Percentiles rank a stretch among this genome's conserved stretches.
Evolutionary conservation across 805 yeast genomes (phyloP).

Genomic region (Candida stauntonica): DNA sequence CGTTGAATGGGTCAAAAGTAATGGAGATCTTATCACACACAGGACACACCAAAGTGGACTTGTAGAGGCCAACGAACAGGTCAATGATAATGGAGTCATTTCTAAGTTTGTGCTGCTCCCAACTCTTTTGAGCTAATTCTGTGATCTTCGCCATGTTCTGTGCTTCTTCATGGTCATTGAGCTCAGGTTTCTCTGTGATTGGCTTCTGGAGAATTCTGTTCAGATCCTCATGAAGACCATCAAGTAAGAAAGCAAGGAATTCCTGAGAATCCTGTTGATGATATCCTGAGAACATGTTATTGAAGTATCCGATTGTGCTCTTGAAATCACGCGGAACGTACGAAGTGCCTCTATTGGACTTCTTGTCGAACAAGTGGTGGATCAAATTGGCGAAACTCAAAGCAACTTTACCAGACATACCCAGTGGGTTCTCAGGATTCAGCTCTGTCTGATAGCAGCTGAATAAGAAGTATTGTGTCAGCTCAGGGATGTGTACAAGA

Average conservation of each 20-base stretch:
- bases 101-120: constrained; percentile 74
- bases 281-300: constrained; percentile 73
- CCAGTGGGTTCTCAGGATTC: constrained; percentile 77
- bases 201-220: constrained; percentile 83
- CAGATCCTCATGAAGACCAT: constrained; percentile 88
- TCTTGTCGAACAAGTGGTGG: constrained; percentile 47
- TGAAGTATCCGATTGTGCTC: constrained; percentile 69
- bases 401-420: constrained; percentile 81
- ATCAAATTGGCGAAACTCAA: constrained; percentile 64
- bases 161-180: constrained; percentile 52
- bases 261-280: constrained; percentile 95
- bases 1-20: constrained; percentile 93
- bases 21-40: constrained; percentile 72
- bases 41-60: constrained; percentile 88
- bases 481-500: constrained; percentile 77
- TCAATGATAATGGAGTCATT: constrained; percentile 85
- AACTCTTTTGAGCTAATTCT: constrained; percentile 67
- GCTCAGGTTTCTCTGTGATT: constrained; percentile 82
- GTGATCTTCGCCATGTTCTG: constrained; percentile 47
- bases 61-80: constrained; percentile 84
- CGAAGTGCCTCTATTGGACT: constrained; percentile 13
- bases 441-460: constrained; percentile 60
- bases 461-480: constrained; percentile 68
- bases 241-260: constrained; percentile 79
- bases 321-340: constrained; percentile 69